Evolutionary conservation across 129 eudicot genomes (phyloP), one percentile per base, ranked within the genome.

Genomic region (Glebionis coronaria): DNA sequence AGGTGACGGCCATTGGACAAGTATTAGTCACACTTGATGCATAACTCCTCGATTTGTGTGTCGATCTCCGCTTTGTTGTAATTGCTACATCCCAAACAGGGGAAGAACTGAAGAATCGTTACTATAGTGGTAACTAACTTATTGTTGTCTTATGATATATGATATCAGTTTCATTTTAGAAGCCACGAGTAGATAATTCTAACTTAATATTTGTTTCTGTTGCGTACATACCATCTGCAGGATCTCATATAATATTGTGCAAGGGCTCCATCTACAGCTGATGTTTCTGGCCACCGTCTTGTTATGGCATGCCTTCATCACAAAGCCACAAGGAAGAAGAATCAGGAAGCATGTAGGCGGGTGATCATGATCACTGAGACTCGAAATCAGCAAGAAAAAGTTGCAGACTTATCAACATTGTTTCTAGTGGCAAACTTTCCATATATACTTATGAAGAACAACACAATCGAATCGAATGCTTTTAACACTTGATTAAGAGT

Each of bases 81-180:
- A 75, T 93, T 69, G 97, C 95, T 63, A 76, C 96, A 66, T 44
- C 86, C 70, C 84, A 87, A 65, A 76, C 95, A 28, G 81, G 89
- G 74, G 99, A 93, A 85, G 99, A 93, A 74, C 85, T 93, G 70
- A 93, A 89, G 77, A 68, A 75, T 79, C 97, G 99, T 47, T 93
- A 86, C 74, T 93, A 89, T 74, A 89, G 86, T 65, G 99, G 99
- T 92, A 83, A 52, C n/a, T 65, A 47, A 21, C 60, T 72, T 29
- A 12, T 42, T 44, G 50, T 51, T 65, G 61, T n/a, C 25, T 50
- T 56, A 38, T 49, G 63, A 64, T 40, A 35, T 67, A n/a, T 67
- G 73, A 52, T 56, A 50, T 47, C 52, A 7, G 7, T 71, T 58
- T 21, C 38, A 40, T 63, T 65, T 6, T 50, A 63, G 45, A 45